A percentile compares a stretch with the other conserved stretches of the same genome.
phyloP scores from a whole-genome alignment of 2,329 filamentous ascomycete genomes.

The Clonostachys solani region DNA sequence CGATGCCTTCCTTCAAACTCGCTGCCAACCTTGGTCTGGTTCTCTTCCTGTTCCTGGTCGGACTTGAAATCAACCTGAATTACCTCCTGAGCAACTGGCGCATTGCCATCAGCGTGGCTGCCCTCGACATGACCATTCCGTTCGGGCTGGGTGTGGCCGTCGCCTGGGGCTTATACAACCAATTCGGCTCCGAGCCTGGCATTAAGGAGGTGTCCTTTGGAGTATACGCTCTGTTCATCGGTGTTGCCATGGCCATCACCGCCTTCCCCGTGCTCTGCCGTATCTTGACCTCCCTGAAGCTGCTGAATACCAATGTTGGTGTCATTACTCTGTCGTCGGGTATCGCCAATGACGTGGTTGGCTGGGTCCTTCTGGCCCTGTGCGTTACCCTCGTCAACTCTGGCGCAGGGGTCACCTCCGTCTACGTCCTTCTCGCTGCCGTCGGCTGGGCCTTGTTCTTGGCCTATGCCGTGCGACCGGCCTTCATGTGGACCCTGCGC shows the following conservation, averaged over 20 bases:
- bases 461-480: slow-evolving; percentile 66
- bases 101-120: slow-evolving; percentile 70
- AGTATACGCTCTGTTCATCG: slow-evolving; percentile 69
- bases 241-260: slow-evolving; percentile 90
- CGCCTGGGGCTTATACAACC: slow-evolving; percentile 73
- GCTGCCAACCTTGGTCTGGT: slow-evolving; percentile 82
- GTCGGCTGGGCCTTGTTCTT: slow-evolving; percentile 75
- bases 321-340: slow-evolving; percentile 87
- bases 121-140: slow-evolving; percentile 76
- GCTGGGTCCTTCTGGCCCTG: slow-evolving; percentile 85
- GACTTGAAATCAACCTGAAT: slow-evolving; percentile 79
- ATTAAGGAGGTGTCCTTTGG: slow-evolving; percentile 40
- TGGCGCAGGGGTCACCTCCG: slow-evolving; percentile 71
- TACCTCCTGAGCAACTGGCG: slow-evolving; percentile 78
- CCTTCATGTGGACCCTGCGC: slow-evolving; percentile 69
- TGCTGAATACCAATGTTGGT: slow-evolving; percentile 78
- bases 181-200: slow-evolving; percentile 52
- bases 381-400: slow-evolving; percentile 94
- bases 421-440: slow-evolving; percentile 77
- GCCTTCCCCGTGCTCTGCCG: slow-evolving; percentile 85
- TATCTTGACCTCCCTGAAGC: slow-evolving; percentile 85
- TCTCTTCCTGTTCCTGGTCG: slow-evolving; percentile 83
- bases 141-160: slow-evolving; percentile 80
- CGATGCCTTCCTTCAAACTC: slow-evolving; percentile 70
- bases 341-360: slow-evolving; percentile 76